phyloP scores from a whole-genome alignment of 2,329 filamentous ascomycete genomes.

The Ceratocystis variospora region DNA sequence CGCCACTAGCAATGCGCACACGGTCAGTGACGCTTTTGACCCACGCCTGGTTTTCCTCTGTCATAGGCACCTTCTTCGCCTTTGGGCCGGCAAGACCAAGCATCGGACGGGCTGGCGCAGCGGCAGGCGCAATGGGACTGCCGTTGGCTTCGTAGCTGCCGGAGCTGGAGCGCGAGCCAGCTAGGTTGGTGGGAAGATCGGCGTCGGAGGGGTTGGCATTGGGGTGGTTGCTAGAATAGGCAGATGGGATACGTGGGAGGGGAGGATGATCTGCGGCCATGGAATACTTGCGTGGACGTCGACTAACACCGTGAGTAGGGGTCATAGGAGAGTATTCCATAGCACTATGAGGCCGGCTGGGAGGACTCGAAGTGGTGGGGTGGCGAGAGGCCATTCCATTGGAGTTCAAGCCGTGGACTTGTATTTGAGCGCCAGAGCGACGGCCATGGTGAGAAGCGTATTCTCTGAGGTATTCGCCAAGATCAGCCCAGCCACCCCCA shows the following conservation, averaged over 20 bases:
- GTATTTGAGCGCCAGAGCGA: constrained; percentile 44
- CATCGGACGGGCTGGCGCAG: constrained; percentile 29
- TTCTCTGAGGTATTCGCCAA: constrained; percentile 86
- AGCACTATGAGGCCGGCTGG: constrained; percentile 30
- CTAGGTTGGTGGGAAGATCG: constrained; percentile 27
- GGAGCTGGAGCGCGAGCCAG: constrained; percentile 39
- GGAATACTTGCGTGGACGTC: constrained; percentile 39
- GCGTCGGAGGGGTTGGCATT: constrained; percentile 21
- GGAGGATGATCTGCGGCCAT: constrained; percentile 22
- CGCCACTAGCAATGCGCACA: constrained; percentile 55
- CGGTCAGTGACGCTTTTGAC: constrained; percentile 73
- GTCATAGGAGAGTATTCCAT: constrained; percentile 29
- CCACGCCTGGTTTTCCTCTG: constrained; percentile 63
- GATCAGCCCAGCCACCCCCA: constrained; percentile 93
- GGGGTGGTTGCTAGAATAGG: constrained; percentile 31
- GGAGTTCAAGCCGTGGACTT: constrained; percentile 29
- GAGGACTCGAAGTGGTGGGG: constrained; percentile 28
- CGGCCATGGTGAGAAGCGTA: constrained; percentile 86
- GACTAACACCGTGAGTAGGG: constrained; percentile 34
- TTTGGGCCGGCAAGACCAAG: constrained; percentile 60
- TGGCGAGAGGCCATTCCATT: not conserved
- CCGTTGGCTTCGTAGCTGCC: constrained; percentile 39
- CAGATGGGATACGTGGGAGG: constrained; percentile 24
- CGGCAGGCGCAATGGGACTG: not conserved
- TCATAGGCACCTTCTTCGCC: constrained; percentile 50